Base-by-base conservation (phyloP, 768 basidiomycete genomes). In the Tricholoma terreum region DNA sequence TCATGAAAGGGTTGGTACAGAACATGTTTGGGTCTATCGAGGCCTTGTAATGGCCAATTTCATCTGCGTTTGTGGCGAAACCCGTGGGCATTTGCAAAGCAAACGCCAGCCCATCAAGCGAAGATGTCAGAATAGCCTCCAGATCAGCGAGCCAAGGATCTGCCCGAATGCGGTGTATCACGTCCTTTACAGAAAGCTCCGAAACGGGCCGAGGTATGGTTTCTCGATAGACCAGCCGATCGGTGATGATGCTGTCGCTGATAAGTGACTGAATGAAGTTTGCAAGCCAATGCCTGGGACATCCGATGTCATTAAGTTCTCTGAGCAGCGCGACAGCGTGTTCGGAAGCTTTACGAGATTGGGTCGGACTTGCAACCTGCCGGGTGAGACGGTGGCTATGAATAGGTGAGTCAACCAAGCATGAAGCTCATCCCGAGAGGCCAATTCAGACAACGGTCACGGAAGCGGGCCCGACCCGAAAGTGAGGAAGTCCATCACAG, bases 221-320 rank as follows among this genome's bases (percentile, higher is more conserved):
- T 7, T 54, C 65, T 14, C 61, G 54, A 62, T 71, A 74, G 6
- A 69, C 65, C 17, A 56, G 54, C 52, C 62, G 62, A 56, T 71
- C 67, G 38, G 67, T 68, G 30, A 59, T 45, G 40, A 73, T 57
- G 24, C 40, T 62, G 35, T 70, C 65, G 34, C 63, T 59, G 8
- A 74, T 58, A 12, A 72, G 51, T 12, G 58, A 61, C 51, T 67
- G 61, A n/a, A 70, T 48, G 61, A 67, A 71, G 10, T 73, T 72
- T 46, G 66, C 62, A 34, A 77, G 68, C 75, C 73, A 75, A 57
- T 73, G 75, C 9, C 57, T 61, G 2, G 75, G 75, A 58, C 71
- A 75, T 4, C 73, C 73, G 36, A 73, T 69, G 38, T 63, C 58
- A 50, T 67, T 64, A 19, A 75, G 67, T 55, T 71, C 65, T 21